These are phyloP conservation scores for Stenogyne calaminthoides DNA, from an alignment of 305 asterid species.

Conservation along the genomic window DNA sequence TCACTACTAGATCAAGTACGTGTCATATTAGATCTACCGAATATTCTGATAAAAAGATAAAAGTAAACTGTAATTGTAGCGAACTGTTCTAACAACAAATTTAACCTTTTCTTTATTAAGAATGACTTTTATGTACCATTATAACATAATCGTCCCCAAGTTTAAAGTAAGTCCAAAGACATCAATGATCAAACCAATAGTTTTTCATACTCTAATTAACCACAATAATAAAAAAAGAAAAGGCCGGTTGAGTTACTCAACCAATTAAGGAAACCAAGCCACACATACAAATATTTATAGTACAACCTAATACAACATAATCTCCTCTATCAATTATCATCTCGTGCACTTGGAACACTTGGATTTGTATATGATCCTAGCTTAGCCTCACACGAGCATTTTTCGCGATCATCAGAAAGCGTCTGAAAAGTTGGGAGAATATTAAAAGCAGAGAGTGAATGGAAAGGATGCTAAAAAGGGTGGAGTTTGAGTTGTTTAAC, in stretches of 20 bases:
- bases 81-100: too few relatives aligned
- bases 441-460: background rate
- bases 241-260: constrained; percentile 3
- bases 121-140: background rate
- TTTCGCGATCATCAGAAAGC: constrained; percentile 56
- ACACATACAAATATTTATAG: background rate
- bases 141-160: constrained; percentile 12
- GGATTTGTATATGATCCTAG: constrained; percentile 21
- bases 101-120: background rate
- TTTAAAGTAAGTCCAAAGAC: constrained; percentile 8
- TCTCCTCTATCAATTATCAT: constrained; percentile 11
- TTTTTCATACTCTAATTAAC: background rate
- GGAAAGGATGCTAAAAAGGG: background rate
- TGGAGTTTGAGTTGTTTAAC: background rate
- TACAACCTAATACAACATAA: background rate
- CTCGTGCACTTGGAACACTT: too few relatives aligned
- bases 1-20: too few relatives aligned
- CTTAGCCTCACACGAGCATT: constrained; percentile 60
- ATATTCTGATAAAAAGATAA: too few relatives aligned
- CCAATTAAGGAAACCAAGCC: background rate
- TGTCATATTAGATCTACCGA: too few relatives aligned
- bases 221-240: background rate
- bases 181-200: background rate
- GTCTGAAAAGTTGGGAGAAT: constrained; percentile 39
- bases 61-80: too few relatives aligned